phyloP scores from a whole-genome alignment of 352 stramenopile genomes.

The Globisporangium yorkense region DNA sequence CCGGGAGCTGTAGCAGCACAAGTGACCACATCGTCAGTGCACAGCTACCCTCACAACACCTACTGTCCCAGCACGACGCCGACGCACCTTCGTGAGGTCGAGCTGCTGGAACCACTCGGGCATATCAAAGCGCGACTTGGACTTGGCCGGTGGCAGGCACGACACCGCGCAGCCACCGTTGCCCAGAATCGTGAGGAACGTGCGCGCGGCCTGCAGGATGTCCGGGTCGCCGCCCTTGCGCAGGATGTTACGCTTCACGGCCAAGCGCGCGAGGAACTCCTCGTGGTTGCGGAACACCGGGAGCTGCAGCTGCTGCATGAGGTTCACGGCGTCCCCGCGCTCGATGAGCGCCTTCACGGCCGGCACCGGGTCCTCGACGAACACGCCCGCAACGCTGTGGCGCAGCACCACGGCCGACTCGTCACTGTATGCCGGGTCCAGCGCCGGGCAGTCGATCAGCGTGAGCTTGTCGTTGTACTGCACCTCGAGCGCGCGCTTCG shows the following conservation, averaged over 20 bases:
- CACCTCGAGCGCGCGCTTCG: constrained; percentile 87
- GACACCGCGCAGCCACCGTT: constrained; percentile 50
- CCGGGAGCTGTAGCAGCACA: constrained; percentile 22
- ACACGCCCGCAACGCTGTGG: constrained; percentile 94
- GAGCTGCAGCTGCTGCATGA: constrained; percentile 96
- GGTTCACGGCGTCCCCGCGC: constrained; percentile 86
- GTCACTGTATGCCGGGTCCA: constrained; percentile 95
- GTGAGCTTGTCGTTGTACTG: constrained; percentile 96
- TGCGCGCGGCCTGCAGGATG: constrained; percentile 89
- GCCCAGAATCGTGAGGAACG: constrained; percentile 74
- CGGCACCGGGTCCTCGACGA: constrained; percentile 92
- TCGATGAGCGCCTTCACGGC: constrained; percentile 90
- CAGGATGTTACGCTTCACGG: constrained; percentile 90
- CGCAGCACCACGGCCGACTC: constrained; percentile 82
- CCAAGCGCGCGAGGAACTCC: constrained; percentile 96
- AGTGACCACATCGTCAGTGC: not conserved
- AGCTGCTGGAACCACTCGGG: constrained; percentile 60
- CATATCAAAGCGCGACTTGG: constrained; percentile 80
- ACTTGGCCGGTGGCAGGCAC: constrained; percentile 66
- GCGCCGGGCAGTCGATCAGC: constrained; percentile 95
- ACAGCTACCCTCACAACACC: not conserved
- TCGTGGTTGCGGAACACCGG: constrained; percentile 90
- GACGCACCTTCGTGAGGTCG: constrained; percentile 43
- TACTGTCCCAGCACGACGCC: not conserved
- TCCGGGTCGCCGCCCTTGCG: constrained; percentile 96